phyloP scores from a whole-genome alignment of 495 filamentous ascomycete species.

The Penicillium pancosmium region DNA sequence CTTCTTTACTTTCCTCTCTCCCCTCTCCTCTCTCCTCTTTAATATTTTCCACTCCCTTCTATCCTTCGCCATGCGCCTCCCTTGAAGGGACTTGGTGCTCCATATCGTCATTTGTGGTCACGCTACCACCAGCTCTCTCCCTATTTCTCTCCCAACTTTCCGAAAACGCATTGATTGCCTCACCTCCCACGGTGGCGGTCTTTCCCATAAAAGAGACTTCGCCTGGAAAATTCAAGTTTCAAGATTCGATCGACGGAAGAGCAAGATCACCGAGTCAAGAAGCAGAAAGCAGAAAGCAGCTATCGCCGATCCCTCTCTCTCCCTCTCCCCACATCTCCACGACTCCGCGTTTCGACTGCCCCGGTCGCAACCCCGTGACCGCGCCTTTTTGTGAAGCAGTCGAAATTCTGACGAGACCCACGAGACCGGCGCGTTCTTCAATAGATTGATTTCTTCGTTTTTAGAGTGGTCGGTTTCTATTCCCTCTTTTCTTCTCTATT shows the following conservation, averaged over 20 bases:
- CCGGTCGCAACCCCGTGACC: conserved; percentile 27
- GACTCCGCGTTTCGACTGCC: not conserved
- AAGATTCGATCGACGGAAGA: too few species aligned
- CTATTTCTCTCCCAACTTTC: conserved; percentile 6
- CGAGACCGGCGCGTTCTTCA: conserved; percentile 26
- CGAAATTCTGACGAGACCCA: conserved; percentile 31
- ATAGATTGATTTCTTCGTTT: conserved; percentile 20
- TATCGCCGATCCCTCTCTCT: not conserved
- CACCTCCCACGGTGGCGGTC: too few species aligned
- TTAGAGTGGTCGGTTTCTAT: conserved; percentile 3
- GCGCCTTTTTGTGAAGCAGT: conserved; percentile 16
- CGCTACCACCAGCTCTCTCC: conserved; percentile 32
- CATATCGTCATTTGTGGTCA: conserved; percentile 44
- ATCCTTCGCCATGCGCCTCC: conserved; percentile 41
- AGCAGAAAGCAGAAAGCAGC: not conserved
- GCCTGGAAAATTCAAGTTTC: too few species aligned
- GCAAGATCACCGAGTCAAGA: too few species aligned
- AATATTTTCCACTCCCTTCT: conserved; percentile 3
- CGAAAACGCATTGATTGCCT: not conserved
- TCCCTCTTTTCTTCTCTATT: not conserved
- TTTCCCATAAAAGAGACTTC: too few species aligned
- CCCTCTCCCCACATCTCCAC: not conserved
- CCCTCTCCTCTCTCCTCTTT: conserved; percentile 8
- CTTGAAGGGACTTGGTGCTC: conserved; percentile 38
- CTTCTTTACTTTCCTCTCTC: conserved; percentile 11